phyloP scores from a whole-genome alignment of 306 rosid species.

The Cucurbita ficifolia region DNA sequence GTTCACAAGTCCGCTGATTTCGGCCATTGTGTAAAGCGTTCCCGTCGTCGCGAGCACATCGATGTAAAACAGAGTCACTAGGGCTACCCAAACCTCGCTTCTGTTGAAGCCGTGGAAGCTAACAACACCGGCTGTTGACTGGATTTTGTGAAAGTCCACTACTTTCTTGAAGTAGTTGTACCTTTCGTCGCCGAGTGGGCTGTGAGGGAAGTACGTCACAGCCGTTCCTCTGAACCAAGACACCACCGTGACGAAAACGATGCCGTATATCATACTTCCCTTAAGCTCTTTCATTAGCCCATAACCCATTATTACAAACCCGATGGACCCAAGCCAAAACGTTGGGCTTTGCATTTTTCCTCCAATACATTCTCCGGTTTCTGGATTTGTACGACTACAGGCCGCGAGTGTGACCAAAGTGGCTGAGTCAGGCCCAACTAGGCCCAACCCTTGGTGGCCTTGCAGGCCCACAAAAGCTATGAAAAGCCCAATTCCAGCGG shows the following conservation, averaged over 20 bases:
- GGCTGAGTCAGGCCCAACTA: slow-evolving; percentile 58
- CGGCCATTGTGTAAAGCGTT: slow-evolving; percentile 72
- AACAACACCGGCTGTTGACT: slow-evolving; percentile 55
- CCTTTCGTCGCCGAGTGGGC: slow-evolving; percentile 38
- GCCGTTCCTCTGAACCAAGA: slow-evolving; percentile 78
- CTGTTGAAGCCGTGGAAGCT: slow-evolving; percentile 44
- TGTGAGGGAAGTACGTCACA: slow-evolving; percentile 62
- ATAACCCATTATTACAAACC: slow-evolving; percentile 45
- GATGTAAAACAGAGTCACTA: slow-evolving; percentile 65
- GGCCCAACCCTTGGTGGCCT: slow-evolving; percentile 55
- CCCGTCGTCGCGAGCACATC: slow-evolving; percentile 79
- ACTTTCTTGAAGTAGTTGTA: slow-evolving; percentile 53
- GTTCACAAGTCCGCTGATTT: slow-evolving; percentile 51
- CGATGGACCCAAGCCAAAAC: slow-evolving; percentile 62
- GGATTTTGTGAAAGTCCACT: slow-evolving; percentile 57
- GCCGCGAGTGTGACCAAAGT: slow-evolving; percentile 62
- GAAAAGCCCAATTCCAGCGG: slow-evolving; percentile 84
- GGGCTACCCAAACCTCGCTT: slow-evolving; percentile 60
- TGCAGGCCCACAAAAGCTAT: slow-evolving; percentile 91
- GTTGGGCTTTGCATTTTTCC: slow-evolving; percentile 55
- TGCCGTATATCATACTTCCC: slow-evolving; percentile 87
- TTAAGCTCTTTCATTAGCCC: slow-evolving; percentile 59
- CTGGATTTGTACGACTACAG: slow-evolving; percentile 34
- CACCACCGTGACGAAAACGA: slow-evolving; percentile 47
- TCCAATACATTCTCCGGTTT: slow-evolving; percentile 62